phyloP scores from a whole-genome alignment of 2,329 filamentous ascomycete genomes.

The Pseudogymnoascus sp. region DNA sequence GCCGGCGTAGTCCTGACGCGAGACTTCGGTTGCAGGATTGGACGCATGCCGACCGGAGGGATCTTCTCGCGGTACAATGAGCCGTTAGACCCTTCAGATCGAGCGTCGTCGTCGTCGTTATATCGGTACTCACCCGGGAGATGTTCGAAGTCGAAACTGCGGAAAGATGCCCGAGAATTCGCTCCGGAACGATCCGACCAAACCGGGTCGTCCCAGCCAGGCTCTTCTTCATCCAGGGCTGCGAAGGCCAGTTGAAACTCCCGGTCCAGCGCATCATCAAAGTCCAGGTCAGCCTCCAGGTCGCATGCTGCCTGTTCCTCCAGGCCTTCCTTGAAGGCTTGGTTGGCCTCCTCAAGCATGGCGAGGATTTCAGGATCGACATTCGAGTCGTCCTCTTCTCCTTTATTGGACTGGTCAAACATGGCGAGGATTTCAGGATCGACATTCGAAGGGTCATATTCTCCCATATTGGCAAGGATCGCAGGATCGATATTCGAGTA shows the following conservation, averaged over 20 bases:
- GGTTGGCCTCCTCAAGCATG: slow-evolving; percentile 3
- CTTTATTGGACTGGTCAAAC: not conserved
- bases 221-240: not conserved
- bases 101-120: not conserved
- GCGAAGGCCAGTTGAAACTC: not conserved
- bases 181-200: not conserved
- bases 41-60: not conserved
- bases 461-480: not conserved
- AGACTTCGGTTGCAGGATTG: not conserved
- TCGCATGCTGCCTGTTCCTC: not conserved
- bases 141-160: not conserved
- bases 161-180: not conserved
- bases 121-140: not conserved
- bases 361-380: slow-evolving; percentile 5
- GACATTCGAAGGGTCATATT: not conserved
- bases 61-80: not conserved
- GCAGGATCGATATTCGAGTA: not conserved
- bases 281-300: not conserved
- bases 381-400: not conserved
- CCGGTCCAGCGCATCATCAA: not conserved
- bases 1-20: slow-evolving; percentile 1
- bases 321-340: not conserved
- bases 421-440: slow-evolving; percentile 6
- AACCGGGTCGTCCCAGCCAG: not conserved
- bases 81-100: not conserved